Evolutionary conservation across 345 rosid genomes (phyloP).

Genomic region (Triadica sebifera): DNA sequence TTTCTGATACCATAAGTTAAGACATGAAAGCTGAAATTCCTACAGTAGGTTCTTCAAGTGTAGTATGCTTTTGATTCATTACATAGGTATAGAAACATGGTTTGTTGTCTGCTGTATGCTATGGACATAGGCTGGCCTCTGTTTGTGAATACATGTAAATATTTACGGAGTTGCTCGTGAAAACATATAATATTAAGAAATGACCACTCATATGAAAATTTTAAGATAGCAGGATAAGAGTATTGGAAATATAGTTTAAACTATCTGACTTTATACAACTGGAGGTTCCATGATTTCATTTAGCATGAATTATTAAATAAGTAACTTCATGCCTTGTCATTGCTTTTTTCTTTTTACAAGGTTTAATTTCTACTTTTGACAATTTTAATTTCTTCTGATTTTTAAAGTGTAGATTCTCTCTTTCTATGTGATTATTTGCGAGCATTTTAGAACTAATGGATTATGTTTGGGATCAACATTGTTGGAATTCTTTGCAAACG

Average conservation of each 20-base stretch:
- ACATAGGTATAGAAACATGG: not conserved
- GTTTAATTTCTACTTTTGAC: not conserved
- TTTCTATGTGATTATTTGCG: not conserved
- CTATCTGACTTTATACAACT: not conserved
- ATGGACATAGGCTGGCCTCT: not conserved
- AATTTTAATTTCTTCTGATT: not conserved
- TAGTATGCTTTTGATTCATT: not conserved
- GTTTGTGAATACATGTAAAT: not conserved
- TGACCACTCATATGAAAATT: not conserved
- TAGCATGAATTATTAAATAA: not conserved
- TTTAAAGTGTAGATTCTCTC: not conserved
- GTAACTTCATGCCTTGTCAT: not conserved
- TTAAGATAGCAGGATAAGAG: not conserved
- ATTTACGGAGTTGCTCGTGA: not conserved
- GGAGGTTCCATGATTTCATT: not conserved
- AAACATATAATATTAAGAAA: not conserved
- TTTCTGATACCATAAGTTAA: not conserved
- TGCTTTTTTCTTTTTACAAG: not conserved
- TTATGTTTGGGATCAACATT: not conserved
- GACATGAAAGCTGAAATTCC: not conserved
- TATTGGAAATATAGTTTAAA: not conserved
- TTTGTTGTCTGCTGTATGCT: not conserved
- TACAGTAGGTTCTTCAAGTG: not conserved
- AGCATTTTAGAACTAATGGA: not conserved
- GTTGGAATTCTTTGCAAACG: not conserved